Evolutionary conservation across 352 stramenopile genomes (phyloP).

Genomic region (Saprolegnia diclina): DNA sequence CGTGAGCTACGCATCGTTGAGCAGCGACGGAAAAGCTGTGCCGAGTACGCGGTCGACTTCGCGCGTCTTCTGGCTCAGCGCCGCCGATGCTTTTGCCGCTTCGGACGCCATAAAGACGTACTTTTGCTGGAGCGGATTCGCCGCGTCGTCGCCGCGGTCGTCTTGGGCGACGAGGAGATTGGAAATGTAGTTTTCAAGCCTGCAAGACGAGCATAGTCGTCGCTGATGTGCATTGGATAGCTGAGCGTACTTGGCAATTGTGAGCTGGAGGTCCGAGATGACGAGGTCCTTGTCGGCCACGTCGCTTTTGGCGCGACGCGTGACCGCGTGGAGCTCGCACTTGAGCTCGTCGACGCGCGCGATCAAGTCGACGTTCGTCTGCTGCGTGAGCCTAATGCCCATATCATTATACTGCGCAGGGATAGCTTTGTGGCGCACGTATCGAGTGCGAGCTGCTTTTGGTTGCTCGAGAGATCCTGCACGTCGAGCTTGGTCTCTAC

Average conservation of each 20-base stretch:
- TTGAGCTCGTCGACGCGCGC: conserved; percentile 8
- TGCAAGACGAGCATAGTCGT: not conserved
- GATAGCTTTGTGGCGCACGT: not conserved
- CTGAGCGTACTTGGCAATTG: not conserved
- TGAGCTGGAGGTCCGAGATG: conserved; percentile 21
- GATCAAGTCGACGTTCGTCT: not conserved
- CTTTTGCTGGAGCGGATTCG: not conserved
- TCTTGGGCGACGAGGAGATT: conserved; percentile 1
- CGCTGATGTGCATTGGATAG: not conserved
- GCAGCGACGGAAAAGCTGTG: not conserved
- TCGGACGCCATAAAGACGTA: not conserved
- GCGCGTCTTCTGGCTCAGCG: not conserved
- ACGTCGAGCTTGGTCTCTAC: conserved; percentile 1
- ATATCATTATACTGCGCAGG: not conserved
- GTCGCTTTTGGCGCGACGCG: not conserved
- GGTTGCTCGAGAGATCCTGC: not conserved
- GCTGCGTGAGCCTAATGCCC: not conserved
- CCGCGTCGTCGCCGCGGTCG: not conserved
- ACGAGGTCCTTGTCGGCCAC: conserved; percentile 15
- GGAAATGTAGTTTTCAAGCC: conserved; percentile 20
- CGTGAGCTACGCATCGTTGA: conserved; percentile 7
- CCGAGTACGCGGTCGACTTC: not conserved
- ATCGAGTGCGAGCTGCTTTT: conserved; percentile 5
- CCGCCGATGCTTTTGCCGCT: not conserved
- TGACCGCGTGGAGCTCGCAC: not conserved